These are phyloP conservation scores for Geotrichum histeridarum DNA, from an alignment of 1,139 yeast genomes.

Conservation along the genomic window DNA sequence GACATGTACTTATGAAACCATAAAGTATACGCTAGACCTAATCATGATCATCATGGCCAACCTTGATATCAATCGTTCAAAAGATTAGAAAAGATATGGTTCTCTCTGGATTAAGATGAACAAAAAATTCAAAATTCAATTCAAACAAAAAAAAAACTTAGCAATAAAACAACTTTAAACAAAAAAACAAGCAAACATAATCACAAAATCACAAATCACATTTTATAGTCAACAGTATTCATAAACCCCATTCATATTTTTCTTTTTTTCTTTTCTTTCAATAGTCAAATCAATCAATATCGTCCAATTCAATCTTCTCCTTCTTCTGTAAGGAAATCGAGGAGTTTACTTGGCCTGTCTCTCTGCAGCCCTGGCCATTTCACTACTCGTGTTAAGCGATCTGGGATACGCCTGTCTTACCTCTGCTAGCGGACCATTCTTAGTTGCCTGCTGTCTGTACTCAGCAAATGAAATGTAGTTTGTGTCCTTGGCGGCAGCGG, in stretches of 20 bases:
- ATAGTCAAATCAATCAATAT: no score
- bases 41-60: no score
- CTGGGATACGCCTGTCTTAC: constrained; percentile 20
- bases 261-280: no score
- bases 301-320: background rate
- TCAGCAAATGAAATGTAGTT: constrained; percentile 16
- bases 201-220: background rate
- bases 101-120: no score
- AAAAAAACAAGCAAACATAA: background rate
- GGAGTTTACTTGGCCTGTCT: background rate
- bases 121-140: no score
- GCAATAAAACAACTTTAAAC: background rate
- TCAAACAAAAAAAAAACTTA: no score
- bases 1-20: no score
- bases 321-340: background rate
- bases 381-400: constrained; percentile 12
- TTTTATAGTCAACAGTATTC: no score
- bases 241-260: no score
- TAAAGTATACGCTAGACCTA: no score
- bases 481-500: constrained; percentile 4
- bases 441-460: constrained; percentile 18
- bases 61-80: no score
- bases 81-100: no score
- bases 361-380: background rate
- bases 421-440: constrained; percentile 18